Evolutionary conservation across 352 stramenopile species (phyloP), one percentile per base, ranked within the genome.

Genomic region (Albugo laibachii): DNA sequence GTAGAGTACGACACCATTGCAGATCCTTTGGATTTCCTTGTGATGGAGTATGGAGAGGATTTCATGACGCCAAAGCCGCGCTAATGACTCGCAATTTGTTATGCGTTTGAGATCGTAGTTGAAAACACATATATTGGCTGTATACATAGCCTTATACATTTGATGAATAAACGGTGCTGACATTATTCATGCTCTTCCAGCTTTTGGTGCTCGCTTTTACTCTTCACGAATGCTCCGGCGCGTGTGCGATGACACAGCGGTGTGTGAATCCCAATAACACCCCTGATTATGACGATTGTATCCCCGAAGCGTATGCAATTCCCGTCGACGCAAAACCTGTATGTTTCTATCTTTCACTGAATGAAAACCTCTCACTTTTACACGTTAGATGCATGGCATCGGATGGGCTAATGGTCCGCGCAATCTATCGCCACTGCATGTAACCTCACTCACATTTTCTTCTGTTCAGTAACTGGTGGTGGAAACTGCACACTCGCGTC

Each of bases 191-290:
- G 24, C 24, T 31, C 24, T 31, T 31, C 24, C 24, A 31, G 3
- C 24, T 31, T 31, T 31, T 31, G 24, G 3, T 31, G 8, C 24
- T 31, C 24, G 24, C 24, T 31, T 8, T 31, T 31, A 8, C 2
- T 10, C 2, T 31, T 31, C 8, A 2, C 24, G 24, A 31, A 31
- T 41, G 13, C 2, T 31, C 55, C 13, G 62, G 55, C 48, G 66
- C 67, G 41, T 88, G 75, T 37, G 61, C 70, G 6, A 88, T 88
- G 72, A 85, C 75, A 8, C 72, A 85, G 58, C 79, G 65, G 19
- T 88, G 75, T 51, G 61, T 82, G 21, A 84, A 84, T 45, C 70
- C 72, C 0, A 63, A 62, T 24, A 84, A 88, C 45, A 49, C 67
- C 0, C 69, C 69, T 0, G 75, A 88, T 59, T 84, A 75, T 49